phyloP scores from a whole-genome alignment of 148 eudicot species.

The Selenicereus undatus region DNA sequence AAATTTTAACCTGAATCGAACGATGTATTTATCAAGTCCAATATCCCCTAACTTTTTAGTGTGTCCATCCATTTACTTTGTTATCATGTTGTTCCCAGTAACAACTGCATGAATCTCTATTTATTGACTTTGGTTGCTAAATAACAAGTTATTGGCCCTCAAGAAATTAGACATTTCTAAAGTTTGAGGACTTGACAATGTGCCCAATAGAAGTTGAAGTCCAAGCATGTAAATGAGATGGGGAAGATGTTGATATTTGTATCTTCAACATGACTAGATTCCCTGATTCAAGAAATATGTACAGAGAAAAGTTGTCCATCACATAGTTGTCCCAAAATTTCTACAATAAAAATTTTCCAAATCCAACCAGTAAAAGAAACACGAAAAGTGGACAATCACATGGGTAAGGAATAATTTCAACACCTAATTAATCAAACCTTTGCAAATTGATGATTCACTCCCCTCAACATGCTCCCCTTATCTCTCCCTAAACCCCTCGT shows the following conservation, averaged over 20 bases:
- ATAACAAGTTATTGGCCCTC: too few species aligned
- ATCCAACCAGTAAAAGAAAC: background rate
- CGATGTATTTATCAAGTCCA: too few species aligned
- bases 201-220: background rate
- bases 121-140: too few species aligned
- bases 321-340: background rate
- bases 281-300: background rate
- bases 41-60: too few species aligned
- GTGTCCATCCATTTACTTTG: too few species aligned
- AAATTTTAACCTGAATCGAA: too few species aligned
- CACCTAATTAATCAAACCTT: background rate
- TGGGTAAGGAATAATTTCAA: background rate
- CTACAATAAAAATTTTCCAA: background rate
- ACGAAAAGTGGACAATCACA: background rate
- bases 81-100: too few species aligned
- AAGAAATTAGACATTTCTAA: too few species aligned
- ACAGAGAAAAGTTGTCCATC: background rate
- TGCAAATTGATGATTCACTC: background rate
- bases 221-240: background rate
- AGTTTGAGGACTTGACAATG: background rate
- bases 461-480: background rate
- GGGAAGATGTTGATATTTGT: slow-evolving; percentile 2
- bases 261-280: background rate
- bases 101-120: too few species aligned
- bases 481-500: background rate